Percentiles rank a stretch among this genome's conserved stretches.
These are phyloP conservation scores for Leccinum solheimii DNA, from an alignment of 1,284 basidiomycete genomes.

Conservation along the genomic window DNA sequence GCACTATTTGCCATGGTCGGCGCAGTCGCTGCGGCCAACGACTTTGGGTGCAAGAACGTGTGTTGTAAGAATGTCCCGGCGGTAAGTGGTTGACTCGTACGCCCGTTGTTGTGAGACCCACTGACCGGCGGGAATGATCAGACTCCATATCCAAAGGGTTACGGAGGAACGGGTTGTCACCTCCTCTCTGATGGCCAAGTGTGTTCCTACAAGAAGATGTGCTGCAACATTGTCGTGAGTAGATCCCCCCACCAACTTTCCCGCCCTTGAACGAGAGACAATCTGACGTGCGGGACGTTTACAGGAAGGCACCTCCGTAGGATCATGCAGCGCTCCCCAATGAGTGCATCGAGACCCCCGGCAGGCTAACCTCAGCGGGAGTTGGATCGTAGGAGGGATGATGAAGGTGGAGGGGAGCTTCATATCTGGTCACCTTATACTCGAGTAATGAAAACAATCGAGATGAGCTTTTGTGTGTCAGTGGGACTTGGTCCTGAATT, in stretches of 20 bases:
- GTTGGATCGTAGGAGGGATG: background rate
- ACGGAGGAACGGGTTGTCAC: constrained; percentile 2
- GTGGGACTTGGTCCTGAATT: background rate
- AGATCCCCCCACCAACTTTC: no score
- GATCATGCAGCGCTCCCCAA: background rate
- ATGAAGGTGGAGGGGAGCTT: background rate
- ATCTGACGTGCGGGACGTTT: no score
- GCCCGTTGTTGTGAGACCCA: background rate
- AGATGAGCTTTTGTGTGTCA: background rate
- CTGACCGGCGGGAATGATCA: background rate
- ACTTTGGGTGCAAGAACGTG: background rate
- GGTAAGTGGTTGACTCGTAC: background rate
- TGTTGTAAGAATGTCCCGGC: background rate
- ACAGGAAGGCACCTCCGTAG: background rate
- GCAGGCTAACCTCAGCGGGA: background rate
- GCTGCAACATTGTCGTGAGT: no score
- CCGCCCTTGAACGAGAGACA: no score
- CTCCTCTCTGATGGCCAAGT: no score
- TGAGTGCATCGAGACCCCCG: background rate
- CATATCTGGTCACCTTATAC: background rate
- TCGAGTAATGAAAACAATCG: background rate
- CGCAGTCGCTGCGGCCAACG: background rate
- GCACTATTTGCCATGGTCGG: constrained; percentile 1
- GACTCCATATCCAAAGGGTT: background rate
- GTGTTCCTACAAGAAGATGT: no score